Conservation (phyloP, 805 yeast genomes). For the Starmerella geochares region DNA sequence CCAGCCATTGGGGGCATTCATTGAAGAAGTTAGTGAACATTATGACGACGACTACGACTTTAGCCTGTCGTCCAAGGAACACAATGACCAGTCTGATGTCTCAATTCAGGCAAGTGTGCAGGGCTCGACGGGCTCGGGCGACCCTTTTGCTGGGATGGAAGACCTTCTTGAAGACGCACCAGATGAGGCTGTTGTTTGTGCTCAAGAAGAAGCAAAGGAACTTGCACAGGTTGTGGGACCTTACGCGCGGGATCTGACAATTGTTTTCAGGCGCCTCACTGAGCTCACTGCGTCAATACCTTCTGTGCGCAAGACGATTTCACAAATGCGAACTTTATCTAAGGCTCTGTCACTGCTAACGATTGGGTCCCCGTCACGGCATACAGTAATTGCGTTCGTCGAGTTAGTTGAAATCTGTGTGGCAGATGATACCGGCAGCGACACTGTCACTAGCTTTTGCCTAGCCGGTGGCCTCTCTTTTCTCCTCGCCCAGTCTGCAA, state of each 20-base stretch:
- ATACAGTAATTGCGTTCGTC: slow-evolving; percentile 14
- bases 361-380: background rate
- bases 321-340: slow-evolving; percentile 17
- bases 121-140: slow-evolving; percentile 24
- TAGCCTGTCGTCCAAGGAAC: slow-evolving; percentile 28
- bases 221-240: slow-evolving; percentile 7
- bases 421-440: slow-evolving; percentile 12
- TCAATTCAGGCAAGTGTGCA: background rate
- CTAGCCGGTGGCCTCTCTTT: slow-evolving; percentile 25
- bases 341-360: slow-evolving; percentile 8
- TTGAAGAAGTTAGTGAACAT: slow-evolving; percentile 32
- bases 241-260: slow-evolving; percentile 10
- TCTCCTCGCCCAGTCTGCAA: slow-evolving; percentile 17
- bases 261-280: slow-evolving; percentile 19
- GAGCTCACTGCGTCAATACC: slow-evolving; percentile 25
- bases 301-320: slow-evolving; percentile 13
- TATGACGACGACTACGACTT: slow-evolving; percentile 22
- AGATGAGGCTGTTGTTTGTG: slow-evolving; percentile 19
- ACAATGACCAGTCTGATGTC: background rate
- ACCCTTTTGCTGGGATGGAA: slow-evolving; percentile 37
- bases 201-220: slow-evolving; percentile 23
- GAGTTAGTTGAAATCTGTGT: slow-evolving; percentile 19
- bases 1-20: slow-evolving; percentile 36
- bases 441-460: slow-evolving; percentile 21
- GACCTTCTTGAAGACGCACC: slow-evolving; percentile 32